Evolutionary conservation across 305 asterid species (phyloP), one percentile per base, ranked within the genome.

Genomic region (Fraxinus angustifolia): DNA sequence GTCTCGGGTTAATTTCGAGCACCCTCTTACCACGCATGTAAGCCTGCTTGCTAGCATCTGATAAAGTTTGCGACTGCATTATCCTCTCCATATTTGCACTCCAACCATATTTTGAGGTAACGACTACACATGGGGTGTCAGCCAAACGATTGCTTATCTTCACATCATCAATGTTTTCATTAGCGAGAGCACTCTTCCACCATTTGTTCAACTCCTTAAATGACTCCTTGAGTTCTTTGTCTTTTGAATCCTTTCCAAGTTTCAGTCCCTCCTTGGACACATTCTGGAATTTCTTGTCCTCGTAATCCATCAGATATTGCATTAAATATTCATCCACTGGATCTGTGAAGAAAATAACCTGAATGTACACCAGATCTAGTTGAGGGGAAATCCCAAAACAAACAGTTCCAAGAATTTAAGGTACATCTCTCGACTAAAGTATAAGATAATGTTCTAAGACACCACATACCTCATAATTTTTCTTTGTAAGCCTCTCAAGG

Each of bases 21-120:
- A 95, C 98, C 83, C 98, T 92, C 90, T 95, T 95, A 16, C 99
- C 97, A 8, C 90, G 90, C 99, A 95, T 95, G 89, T 95, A 95
- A 75, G 97, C 94, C 78, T 95, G 97, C 86, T 92, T 95, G 84
- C 75, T 91, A 3, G 98, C 91, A 80, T 95, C 99, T 2, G 99
- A 92, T 6, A 95, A 85, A 14, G 99, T 95, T 83, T 95, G 99
- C 2, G 99, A 92, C 83, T 93, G 97, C 99, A 95, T 95, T 65
- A 95, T 95, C 82, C 98, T 89, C 82, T 95, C 99, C 99, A 95
- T 95, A 87, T 93, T 92, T 21, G 98, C 85, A 82, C 98, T 95
- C 99, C 99, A 95, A 0, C 99, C 99, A 0, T 30, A 95, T 81
- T 95, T 95, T 0, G 98, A 95, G 1, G 99, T 95, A 81, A 95